Base-by-base conservation (phyloP, 2,329 filamentous ascomycete genomes). In the Dactylonectria estremocensis region DNA sequence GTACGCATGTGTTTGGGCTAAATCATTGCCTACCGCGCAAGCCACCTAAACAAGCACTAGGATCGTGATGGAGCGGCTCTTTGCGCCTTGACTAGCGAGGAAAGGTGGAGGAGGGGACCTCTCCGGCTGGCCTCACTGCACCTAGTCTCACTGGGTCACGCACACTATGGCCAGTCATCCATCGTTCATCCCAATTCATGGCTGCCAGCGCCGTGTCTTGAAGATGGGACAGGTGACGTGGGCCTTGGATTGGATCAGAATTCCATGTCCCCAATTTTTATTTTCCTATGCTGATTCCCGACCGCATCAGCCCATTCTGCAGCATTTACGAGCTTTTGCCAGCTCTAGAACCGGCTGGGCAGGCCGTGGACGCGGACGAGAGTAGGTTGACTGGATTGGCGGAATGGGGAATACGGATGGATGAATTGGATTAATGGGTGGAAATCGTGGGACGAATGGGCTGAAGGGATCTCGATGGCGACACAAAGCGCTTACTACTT, bases 61-160 rank as follows among this genome's bases (percentile, higher is more conserved):
- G 69, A 76, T 76, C 71, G 73, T 69, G 72, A 76, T 67, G 63
- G 74, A 76, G 72, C 71, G 67, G 72, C 74, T 76, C 70, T 74
- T 74, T 73, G 68, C 67, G 70, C 59, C 73, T 71, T 74, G 69
- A 63, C 73, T 70, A 57, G 64, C 64, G 68, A 74, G 64, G 61
- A 69, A 72, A 67, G 66, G 55, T 50, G 59, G 61, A 68, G 63
- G 69, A 68, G 72, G 72, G 66, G 64, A 68, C 65, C 65, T 63
- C 49, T 69, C 66, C 65, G 64, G 64, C 65, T 73, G 66, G 67
- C 57, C 55, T 69, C 64, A 66, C 50, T 35, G 57, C 53, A 61
- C 55, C 52, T 37, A 72, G 71, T 62, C 55, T 71, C 67, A 66
- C 66, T 60, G 50, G 67, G 72, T 73, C 68, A 74, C 69, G 64